Conservation (phyloP, 2,329 filamentous ascomycete genomes). For the Ceratocystis cacaofunesta region DNA sequence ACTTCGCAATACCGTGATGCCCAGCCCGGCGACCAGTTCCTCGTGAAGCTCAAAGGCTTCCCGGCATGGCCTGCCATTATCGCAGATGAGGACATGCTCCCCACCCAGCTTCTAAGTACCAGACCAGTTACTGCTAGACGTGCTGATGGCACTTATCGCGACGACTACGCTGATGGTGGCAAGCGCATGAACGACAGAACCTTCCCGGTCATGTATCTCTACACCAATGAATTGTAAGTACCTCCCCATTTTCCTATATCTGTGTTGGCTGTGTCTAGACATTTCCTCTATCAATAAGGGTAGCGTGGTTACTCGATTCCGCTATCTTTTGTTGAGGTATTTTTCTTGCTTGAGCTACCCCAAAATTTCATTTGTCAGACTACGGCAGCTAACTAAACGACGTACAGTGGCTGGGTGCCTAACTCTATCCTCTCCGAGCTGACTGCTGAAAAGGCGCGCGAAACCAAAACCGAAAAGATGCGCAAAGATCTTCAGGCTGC, state of each 20-base stretch:
- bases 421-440: constrained; percentile 73
- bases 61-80: constrained; percentile 90
- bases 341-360: neutral
- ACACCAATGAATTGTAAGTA: constrained; percentile 93
- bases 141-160: constrained; percentile 71
- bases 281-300: neutral
- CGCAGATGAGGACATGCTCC: constrained; percentile 88
- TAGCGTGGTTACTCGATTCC: too few species aligned
- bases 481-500: constrained; percentile 65
- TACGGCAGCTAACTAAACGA: neutral
- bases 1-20: constrained; percentile 61
- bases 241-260: neutral
- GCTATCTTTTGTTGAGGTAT: neutral
- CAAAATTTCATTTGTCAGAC: neutral
- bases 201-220: constrained; percentile 88
- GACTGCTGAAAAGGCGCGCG: constrained; percentile 54
- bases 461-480: constrained; percentile 59
- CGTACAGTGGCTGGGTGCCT: constrained; percentile 70
- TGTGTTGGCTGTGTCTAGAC: neutral
- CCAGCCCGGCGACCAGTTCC: constrained; percentile 79
- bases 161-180: constrained; percentile 74
- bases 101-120: constrained; percentile 55
- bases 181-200: constrained; percentile 74
- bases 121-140: constrained; percentile 75
- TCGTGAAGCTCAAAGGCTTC: constrained; percentile 87